Base-by-base conservation (phyloP, 2,329 filamentous ascomycete genomes). In the Clarireedia homoeocarpa region DNA sequence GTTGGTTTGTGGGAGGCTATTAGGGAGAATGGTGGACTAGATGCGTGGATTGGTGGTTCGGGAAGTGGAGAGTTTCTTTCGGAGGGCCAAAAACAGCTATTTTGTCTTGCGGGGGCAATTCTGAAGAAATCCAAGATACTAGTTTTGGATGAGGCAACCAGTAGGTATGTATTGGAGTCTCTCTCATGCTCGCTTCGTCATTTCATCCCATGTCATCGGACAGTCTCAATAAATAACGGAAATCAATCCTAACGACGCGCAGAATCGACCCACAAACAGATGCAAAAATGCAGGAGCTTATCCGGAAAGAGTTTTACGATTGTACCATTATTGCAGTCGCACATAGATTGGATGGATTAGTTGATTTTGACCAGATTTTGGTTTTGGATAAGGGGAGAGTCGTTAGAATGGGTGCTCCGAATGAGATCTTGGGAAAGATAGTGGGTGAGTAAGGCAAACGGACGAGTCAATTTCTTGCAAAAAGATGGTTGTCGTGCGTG, bases 11-110 rank as follows among this genome's bases (percentile, higher is more conserved):
- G 56, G 55, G 36, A 54, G 17, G 39, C 48, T 6, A 44, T 62
- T 17, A 17, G 36, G 9, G n/a, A 14, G n/a, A 53, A 42, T 6
- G 60, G 61, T 15, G 60, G 61, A 5, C 46, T 63, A 9, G 57
- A 60, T 46, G 39, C 52, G 9, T 12, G 42, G 2, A 73, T 84
- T 61, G 70, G 72, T 10, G 26, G 23, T 27, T 15, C 23, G 20
- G 20, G 20, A 27, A 20, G 39, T n/a, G 44, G 24, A 7, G 70
- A 74, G 2, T 72, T 78, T 4, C 94, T 91, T 0, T 91, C 96
- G 71, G 72, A 76, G 42, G 77, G 77, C 2, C 73, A 81, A 59
- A 67, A 69, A 49, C 78, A 80, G 63, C 64, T 80, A 0, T 74
- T 80, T 55, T 73, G 72, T 23, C 66, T 81, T 12, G 77, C 75